These are phyloP conservation scores for Suhomyces faveliae DNA, from an alignment of 805 yeast species.

Conservation along the genomic window DNA sequence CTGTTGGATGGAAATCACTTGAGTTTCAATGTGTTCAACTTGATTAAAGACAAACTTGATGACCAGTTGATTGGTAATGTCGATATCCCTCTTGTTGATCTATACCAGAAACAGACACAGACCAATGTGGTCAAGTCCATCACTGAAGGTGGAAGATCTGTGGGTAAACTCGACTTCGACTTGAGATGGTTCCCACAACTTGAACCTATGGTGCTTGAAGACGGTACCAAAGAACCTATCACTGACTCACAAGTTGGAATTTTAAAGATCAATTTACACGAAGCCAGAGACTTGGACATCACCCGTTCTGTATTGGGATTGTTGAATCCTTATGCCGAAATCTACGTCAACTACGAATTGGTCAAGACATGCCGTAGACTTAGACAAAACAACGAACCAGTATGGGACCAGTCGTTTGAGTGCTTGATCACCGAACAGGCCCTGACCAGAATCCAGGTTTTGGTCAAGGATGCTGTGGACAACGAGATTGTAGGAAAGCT, in stretches of 20 bases:
- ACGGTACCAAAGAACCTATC: constrained; percentile 48
- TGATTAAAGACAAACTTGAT: constrained; percentile 51
- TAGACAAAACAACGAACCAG: constrained; percentile 68
- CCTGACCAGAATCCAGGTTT: constrained; percentile 51
- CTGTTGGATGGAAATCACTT: constrained; percentile 54
- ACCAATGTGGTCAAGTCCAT: constrained; percentile 45
- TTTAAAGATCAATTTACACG: constrained; percentile 59
- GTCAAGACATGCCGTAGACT: constrained; percentile 59
- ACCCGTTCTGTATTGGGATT: constrained; percentile 50
- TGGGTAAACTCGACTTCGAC: constrained; percentile 62
- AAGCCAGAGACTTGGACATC: constrained; percentile 57
- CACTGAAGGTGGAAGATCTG: constrained; percentile 50
- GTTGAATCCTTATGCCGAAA: constrained; percentile 67
- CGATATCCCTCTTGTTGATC: constrained; percentile 55
- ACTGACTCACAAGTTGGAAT: constrained; percentile 74
- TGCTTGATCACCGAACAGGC: constrained; percentile 61
- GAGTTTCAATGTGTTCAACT: constrained; percentile 53
- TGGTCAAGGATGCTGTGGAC: constrained; percentile 60
- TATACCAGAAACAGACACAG: constrained; percentile 53
- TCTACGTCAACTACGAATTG: constrained; percentile 56
- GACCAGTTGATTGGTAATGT: constrained; percentile 49
- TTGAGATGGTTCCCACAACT: constrained; percentile 49
- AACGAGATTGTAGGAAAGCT: constrained; percentile 54
- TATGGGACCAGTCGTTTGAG: constrained; percentile 66
- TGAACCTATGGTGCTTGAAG: constrained; percentile 43